Percentiles rank a stretch among this genome's conserved stretches.
phyloP scores from a whole-genome alignment of 345 rosid species.

The Streptanthus diversifolius region DNA sequence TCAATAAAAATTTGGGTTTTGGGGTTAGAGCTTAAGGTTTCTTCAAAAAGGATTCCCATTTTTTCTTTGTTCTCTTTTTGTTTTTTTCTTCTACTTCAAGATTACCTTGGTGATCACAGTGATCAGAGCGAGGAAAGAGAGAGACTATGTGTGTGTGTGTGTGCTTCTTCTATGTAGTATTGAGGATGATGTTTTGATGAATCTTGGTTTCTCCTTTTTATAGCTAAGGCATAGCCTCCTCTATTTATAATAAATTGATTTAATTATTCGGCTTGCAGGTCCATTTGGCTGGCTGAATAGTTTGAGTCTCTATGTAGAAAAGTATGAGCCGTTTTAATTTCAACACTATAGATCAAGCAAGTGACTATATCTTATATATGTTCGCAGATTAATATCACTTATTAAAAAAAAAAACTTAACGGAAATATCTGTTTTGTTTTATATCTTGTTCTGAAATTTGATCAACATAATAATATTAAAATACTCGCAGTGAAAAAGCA shows the following conservation, averaged over 20 bases:
- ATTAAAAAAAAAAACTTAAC: too few relatives aligned
- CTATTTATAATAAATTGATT: not conserved
- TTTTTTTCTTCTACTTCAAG: not conserved
- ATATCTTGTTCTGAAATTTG: not conserved
- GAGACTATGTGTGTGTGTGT: not conserved
- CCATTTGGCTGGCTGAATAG: not conserved
- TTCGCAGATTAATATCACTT: too few relatives aligned
- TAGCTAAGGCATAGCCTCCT: not conserved
- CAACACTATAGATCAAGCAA: not conserved
- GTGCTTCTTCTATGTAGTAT: not conserved
- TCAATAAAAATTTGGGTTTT: not conserved
- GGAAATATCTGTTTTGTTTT: too few relatives aligned
- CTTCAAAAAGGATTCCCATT: conserved; percentile 11
- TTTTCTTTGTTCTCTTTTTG: not conserved
- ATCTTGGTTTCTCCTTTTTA: not conserved
- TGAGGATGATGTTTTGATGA: not conserved
- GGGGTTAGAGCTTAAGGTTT: conserved; percentile 12
- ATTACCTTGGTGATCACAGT: not conserved
- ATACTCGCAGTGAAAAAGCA: not conserved
- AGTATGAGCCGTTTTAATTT: not conserved
- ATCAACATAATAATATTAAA: not conserved
- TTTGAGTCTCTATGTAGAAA: too few relatives aligned
- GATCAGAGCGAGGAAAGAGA: not conserved
- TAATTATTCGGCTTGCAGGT: not conserved
- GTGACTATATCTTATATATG: not conserved